Percentiles rank a stretch among this genome's conserved stretches.
Evolutionary conservation across 2,329 filamentous ascomycete species (phyloP).

Genomic region (Teratosphaeriaceae sp.): DNA sequence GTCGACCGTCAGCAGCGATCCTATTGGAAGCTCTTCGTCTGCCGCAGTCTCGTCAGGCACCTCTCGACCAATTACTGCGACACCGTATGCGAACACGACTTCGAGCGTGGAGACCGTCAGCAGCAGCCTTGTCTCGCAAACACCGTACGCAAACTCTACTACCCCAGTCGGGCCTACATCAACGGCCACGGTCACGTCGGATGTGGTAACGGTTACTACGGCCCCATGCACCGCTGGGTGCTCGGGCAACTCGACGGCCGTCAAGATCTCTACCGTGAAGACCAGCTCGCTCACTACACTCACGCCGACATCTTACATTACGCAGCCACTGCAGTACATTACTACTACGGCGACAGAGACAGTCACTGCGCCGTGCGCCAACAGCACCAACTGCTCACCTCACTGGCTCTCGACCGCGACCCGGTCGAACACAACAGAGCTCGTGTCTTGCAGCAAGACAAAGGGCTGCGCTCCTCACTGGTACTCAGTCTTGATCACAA

Average conservation of each 20-base stretch:
- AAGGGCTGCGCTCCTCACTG: not conserved
- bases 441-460: constrained; percentile 1
- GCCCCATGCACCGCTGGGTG: not conserved
- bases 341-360: not conserved
- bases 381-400: not conserved
- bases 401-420: not conserved
- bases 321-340: not conserved
- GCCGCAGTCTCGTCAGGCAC: no score
- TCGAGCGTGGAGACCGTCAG: not conserved
- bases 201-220: not conserved
- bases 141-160: not conserved
- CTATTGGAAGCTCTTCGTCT: no score
- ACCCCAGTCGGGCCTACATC: not conserved
- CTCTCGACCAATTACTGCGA: not conserved
- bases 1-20: not conserved
- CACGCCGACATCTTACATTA: constrained; percentile 4
- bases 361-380: not conserved
- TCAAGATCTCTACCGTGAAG: not conserved
- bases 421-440: not conserved
- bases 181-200: not conserved
- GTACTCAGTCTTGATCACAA: not conserved
- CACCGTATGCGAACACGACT: not conserved
- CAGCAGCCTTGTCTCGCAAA: not conserved
- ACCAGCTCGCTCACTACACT: not conserved
- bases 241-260: not conserved